A percentile compares a stretch with the other conserved stretches of the same genome.
These are phyloP conservation scores for Tetrahymena elliotti DNA, from an alignment of 73 alveolate species.

Conservation along the genomic window DNA sequence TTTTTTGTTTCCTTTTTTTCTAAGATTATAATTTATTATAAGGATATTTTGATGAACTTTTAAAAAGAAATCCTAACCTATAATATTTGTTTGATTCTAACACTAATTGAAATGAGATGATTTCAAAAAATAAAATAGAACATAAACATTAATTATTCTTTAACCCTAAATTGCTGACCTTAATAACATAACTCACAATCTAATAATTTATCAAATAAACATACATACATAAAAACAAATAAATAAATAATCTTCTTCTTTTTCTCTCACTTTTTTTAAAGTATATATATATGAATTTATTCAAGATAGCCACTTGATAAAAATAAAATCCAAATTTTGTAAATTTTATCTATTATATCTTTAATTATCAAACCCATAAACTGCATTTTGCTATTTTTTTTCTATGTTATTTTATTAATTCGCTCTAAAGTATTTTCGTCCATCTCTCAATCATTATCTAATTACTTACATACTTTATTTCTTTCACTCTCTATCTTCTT, in stretches of 20 bases:
- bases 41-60: not conserved
- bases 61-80: not conserved
- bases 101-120: not conserved
- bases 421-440: not conserved
- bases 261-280: not conserved
- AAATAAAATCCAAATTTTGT: not conserved
- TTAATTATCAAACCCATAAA: not conserved
- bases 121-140: not conserved
- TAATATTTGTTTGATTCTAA: not conserved
- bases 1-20: not conserved
- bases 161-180: not conserved
- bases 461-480: no score
- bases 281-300: not conserved
- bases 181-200: no score
- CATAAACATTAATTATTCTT: not conserved
- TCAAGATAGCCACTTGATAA: not conserved
- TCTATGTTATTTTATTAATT: not conserved
- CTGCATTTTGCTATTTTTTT: not conserved
- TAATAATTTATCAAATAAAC: no score
- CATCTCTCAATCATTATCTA: not conserved
- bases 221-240: no score
- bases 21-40: not conserved
- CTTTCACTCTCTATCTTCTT: no score
- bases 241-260: not conserved
- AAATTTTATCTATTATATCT: not conserved